Evolutionary conservation across 1,284 basidiomycete genomes (phyloP).

Genomic region (Pyrrhoderma lamaoense): DNA sequence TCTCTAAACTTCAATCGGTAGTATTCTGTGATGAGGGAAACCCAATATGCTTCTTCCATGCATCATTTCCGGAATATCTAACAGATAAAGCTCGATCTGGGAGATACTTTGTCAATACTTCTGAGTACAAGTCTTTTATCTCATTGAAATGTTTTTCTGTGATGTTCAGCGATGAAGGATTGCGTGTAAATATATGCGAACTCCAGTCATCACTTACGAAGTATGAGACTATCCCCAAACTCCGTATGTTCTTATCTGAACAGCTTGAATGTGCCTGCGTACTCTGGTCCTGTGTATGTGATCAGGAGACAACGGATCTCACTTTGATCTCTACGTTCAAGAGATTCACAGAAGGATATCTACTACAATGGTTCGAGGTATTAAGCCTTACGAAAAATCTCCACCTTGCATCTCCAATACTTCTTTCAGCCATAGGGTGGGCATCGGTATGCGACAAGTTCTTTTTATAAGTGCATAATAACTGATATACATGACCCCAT

Average conservation of each 20-base stretch:
- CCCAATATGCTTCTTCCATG: conserved; percentile 1
- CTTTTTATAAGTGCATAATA: background rate
- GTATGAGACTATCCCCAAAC: background rate
- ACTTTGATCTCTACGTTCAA: background rate
- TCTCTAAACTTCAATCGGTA: too few species aligned
- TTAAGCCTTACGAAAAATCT: background rate
- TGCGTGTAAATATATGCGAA: conserved; percentile 8
- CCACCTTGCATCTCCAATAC: background rate
- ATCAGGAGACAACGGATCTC: too few species aligned
- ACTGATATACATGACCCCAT: background rate
- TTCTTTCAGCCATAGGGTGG: background rate
- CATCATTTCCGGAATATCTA: conserved; percentile 5
- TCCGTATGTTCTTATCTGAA: background rate
- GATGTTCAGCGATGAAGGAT: background rate
- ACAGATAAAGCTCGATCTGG: background rate
- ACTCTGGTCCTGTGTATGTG: background rate
- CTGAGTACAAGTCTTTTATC: background rate
- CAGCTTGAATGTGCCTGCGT: conserved; percentile 4
- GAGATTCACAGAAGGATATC: background rate
- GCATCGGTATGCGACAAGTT: background rate
- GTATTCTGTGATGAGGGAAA: background rate
- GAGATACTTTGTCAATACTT: background rate
- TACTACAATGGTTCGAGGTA: conserved; percentile 4
- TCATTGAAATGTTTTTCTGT: background rate
- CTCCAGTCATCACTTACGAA: background rate